phyloP scores from a whole-genome alignment of 371 early-diverging fungal genomes.

The Conidiobolus coronatus region DNA sequence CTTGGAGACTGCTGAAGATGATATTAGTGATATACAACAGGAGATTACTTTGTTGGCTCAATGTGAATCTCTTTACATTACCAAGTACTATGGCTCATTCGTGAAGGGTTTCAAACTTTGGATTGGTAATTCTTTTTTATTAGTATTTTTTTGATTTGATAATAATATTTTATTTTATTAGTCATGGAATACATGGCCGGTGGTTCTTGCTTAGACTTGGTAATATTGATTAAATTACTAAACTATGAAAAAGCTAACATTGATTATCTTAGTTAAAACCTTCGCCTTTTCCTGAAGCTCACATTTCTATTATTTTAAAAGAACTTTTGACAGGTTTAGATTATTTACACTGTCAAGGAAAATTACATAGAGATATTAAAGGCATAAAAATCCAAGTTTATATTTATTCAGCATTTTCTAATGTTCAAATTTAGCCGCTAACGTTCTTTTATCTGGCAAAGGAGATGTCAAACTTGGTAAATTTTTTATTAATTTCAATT shows the following conservation, averaged over 20 bases:
- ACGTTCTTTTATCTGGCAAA: conserved; percentile 36
- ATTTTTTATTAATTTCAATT: background rate
- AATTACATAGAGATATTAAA: conserved; percentile 86
- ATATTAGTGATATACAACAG: conserved; percentile 93
- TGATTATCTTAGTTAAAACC: conserved; percentile 35
- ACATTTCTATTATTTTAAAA: conserved; percentile 74
- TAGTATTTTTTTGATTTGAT: conserved; percentile 10
- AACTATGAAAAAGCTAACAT: too few species aligned
- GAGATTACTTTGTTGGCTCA: conserved; percentile 89
- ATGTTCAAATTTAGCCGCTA: conserved; percentile 55
- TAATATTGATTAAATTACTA: conserved; percentile 9
- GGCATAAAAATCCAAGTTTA: conserved; percentile 21
- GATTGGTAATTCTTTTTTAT: conserved; percentile 26
- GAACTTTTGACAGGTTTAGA: conserved; percentile 80
- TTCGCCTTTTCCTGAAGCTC: conserved; percentile 60
- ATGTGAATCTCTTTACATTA: conserved; percentile 70
- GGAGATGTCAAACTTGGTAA: conserved; percentile 21
- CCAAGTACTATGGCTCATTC: conserved; percentile 66
- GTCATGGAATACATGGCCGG: conserved; percentile 33
- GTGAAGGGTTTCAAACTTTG: conserved; percentile 64
- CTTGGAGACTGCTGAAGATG: conserved; percentile 84
- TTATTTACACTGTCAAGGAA: conserved; percentile 84
- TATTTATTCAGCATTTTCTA: too few species aligned
- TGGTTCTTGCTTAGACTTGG: conserved; percentile 73
- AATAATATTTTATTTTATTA: conserved; percentile 30